These are phyloP conservation scores for Sporothrix protearum DNA, from an alignment of 2,329 filamentous ascomycete genomes.

Conservation along the genomic window DNA sequence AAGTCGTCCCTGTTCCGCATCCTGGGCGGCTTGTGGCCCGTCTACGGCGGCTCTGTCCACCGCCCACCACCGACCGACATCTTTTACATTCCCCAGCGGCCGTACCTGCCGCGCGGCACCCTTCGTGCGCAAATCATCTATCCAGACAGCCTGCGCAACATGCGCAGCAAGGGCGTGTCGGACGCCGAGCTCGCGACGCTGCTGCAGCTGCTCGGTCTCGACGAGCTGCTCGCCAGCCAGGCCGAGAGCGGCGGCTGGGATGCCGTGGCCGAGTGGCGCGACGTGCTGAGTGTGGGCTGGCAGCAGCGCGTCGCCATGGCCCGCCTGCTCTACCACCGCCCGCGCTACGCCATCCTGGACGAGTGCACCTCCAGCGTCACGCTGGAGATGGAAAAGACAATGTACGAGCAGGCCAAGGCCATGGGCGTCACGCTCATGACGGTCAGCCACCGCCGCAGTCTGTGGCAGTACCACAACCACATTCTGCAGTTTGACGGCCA, in stretches of 20 bases:
- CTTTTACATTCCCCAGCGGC: conserved; percentile 96
- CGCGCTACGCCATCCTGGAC: conserved; percentile 91
- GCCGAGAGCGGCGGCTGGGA: conserved; percentile 65
- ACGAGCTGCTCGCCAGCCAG: conserved; percentile 73
- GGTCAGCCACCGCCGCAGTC: conserved; percentile 80
- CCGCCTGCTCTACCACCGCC: conserved; percentile 86
- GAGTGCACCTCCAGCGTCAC: conserved; percentile 97
- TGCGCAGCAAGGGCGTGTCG: conserved; percentile 78
- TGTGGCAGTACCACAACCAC: conserved; percentile 95
- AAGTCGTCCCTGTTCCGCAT: conserved; percentile 97
- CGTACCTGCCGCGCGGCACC: conserved; percentile 85
- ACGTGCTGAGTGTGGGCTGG: conserved; percentile 84
- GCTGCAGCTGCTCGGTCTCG: conserved; percentile 75
- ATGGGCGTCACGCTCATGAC: conserved; percentile 96
- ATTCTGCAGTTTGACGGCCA: conserved; percentile 97
- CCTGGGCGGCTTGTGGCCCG: conserved; percentile 92
- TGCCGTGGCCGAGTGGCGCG: conserved; percentile 92
- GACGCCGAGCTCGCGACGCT: conserved; percentile 77
- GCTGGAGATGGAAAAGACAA: conserved; percentile 86
- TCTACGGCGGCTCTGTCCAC: conserved; percentile 88
- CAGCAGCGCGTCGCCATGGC: conserved; percentile 98
- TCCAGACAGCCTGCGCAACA: conserved; percentile 81
- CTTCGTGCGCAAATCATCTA: conserved; percentile 98
- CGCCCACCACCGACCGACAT: conserved; percentile 92
- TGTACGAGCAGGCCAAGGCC: conserved; percentile 95